These are phyloP conservation scores for Tetrahymena elliotti DNA, from an alignment of 73 alveolate genomes.

Conservation along the genomic window DNA sequence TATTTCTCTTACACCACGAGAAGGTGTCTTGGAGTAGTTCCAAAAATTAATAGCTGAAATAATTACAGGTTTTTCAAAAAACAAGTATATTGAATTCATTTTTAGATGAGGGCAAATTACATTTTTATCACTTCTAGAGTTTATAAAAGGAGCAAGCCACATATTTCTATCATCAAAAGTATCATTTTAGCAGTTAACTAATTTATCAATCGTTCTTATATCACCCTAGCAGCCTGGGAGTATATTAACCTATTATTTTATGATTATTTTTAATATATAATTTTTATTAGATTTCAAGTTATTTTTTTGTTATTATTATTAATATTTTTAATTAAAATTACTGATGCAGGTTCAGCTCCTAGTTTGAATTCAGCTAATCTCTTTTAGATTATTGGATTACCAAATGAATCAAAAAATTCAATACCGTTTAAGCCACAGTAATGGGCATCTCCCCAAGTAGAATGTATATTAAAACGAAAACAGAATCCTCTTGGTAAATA, in stretches of 20 bases:
- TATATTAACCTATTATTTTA: not conserved
- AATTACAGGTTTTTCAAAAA: constrained; percentile 51
- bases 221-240: constrained; percentile 59
- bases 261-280: not conserved
- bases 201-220: constrained; percentile 64
- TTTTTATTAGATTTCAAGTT: not conserved
- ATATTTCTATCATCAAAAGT: constrained; percentile 64
- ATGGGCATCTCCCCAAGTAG: constrained; percentile 79
- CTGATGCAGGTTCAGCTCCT: constrained; percentile 53
- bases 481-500: constrained; percentile 60
- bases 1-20: constrained; percentile 76
- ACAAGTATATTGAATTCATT: constrained; percentile 44
- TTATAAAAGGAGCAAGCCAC: constrained; percentile 83
- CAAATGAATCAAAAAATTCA: constrained; percentile 56
- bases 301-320: not conserved
- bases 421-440: constrained; percentile 78
- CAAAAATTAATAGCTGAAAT: constrained; percentile 54
- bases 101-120: constrained; percentile 33
- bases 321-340: not conserved
- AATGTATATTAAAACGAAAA: constrained; percentile 43
- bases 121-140: constrained; percentile 41
- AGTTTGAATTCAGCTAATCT: constrained; percentile 18
- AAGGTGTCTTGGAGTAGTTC: constrained; percentile 75
- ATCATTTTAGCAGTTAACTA: constrained; percentile 64
- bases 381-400: constrained; percentile 19